Evolutionary conservation across 139 green algal species (phyloP).

Genomic region (Haematococcus lacustris): DNA sequence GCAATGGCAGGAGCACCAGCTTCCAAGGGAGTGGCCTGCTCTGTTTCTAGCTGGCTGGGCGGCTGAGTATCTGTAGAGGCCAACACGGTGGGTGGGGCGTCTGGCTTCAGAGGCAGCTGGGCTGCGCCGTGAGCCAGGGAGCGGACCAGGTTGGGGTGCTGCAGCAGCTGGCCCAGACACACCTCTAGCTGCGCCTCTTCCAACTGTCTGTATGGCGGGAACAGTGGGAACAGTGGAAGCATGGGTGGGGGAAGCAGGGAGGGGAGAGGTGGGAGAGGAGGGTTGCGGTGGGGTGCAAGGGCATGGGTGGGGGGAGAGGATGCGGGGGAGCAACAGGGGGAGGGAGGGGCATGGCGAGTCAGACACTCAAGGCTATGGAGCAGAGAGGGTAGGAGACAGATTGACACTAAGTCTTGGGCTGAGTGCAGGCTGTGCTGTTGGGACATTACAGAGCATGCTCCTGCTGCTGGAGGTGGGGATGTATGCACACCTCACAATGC

Average conservation of each 20-base stretch:
- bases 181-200: conserved; percentile 8
- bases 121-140: conserved; percentile 18
- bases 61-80: too few species aligned
- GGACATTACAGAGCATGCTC: background rate
- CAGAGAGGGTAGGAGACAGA: background rate
- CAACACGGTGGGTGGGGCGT: too few species aligned
- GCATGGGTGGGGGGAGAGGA: background rate
- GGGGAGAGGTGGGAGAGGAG: background rate
- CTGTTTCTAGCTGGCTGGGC: too few species aligned
- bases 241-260: background rate
- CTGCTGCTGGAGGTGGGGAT: background rate
- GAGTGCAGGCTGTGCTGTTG: background rate
- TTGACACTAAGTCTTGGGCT: background rate
- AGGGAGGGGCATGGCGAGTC: background rate
- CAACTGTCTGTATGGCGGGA: conserved; percentile 3
- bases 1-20: too few species aligned
- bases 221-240: too few species aligned
- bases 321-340: background rate
- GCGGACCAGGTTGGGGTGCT: conserved; percentile 19
- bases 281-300: background rate
- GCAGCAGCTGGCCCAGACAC: conserved; percentile 14
- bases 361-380: background rate
- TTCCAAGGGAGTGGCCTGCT: too few species aligned
- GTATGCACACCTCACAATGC: background rate
- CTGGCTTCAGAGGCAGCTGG: too few species aligned